Evolutionary conservation across 2,329 filamentous ascomycete genomes (phyloP).

Genomic region (Monosporascus sp.): DNA sequence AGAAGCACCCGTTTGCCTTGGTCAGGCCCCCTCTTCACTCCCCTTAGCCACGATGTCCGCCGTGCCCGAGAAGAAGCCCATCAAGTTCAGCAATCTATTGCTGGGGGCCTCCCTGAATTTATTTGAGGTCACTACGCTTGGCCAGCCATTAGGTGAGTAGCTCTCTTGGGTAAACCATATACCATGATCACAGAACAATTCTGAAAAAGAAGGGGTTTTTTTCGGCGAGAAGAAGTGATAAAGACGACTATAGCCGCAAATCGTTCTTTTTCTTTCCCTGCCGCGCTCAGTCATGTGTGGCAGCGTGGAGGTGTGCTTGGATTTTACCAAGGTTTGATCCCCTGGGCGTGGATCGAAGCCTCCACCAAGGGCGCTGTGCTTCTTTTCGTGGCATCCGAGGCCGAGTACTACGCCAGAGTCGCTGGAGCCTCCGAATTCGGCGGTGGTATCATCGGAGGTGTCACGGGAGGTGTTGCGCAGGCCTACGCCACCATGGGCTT

Average conservation of each 20-base stretch:
- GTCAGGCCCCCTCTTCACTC: conserved; percentile 76
- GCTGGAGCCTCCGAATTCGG: conserved; percentile 83
- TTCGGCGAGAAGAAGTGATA: conserved; percentile 62
- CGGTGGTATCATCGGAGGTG: conserved; percentile 83
- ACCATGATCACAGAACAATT: no score
- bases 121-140: conserved; percentile 69
- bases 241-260: conserved; percentile 99
- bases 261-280: conserved; percentile 77
- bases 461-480: conserved; percentile 91
- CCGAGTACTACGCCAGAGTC: conserved; percentile 86
- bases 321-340: conserved; percentile 99
- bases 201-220: no score
- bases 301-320: conserved; percentile 85
- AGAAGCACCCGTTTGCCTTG: conserved; percentile 93
- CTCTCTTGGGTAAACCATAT: no score
- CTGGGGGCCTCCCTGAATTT: conserved; percentile 90
- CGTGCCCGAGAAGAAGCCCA: conserved; percentile 92
- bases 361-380: conserved; percentile 99
- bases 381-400: conserved; percentile 97
- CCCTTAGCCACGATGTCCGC: conserved; percentile 46
- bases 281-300: conserved; percentile 85
- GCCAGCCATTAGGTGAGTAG: not conserved
- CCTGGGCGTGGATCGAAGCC: conserved; percentile 99
- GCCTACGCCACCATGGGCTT: conserved; percentile 99
- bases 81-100: conserved; percentile 99